Base-by-base conservation (phyloP, 768 basidiomycete species). In the Phaeolepiota aurea region DNA sequence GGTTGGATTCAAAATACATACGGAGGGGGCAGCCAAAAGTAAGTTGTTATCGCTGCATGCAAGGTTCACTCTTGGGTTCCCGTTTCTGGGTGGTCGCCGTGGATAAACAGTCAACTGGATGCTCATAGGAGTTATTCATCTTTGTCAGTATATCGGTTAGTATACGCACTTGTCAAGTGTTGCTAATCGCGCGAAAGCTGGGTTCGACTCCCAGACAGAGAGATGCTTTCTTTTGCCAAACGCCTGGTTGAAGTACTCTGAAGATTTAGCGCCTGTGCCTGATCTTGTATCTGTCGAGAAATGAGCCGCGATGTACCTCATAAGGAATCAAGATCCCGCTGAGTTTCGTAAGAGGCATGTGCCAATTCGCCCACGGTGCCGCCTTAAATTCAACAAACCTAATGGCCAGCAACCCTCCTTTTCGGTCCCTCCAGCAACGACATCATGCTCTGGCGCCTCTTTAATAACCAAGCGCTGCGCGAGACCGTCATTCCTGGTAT, bases 401-500 rank as follows among this genome's bases (percentile, higher is more conserved):
- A 57, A 58, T 61, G 20, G 54, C 60, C 16, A 45, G 52, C 19
- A 61, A 63, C 42, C 61, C 60, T 5, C 56, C 64, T 15, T 64
- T 66, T 49, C 59, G 59, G 37, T 51, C 44, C n/a, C n/a, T n/a
- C n/a, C n/a, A n/a, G n/a, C n/a, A n/a, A n/a, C n/a, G n/a, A n/a
- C n/a, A n/a, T n/a, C n/a, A n/a, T n/a, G n/a, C n/a, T n/a, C n/a
- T n/a, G n/a, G n/a, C n/a, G n/a, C n/a, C n/a, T n/a, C n/a, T 43
- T 68, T 64, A 62, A 61, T 59, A 7, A 31, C 58, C 38, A 66
- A 68, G 44, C 63, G 61, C 44, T 67, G 71, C 51, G 54, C 40
- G 63, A 68, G 1, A 74, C 68, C 37, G 70, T 77, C 41, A 52
- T 75, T 32, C 72, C 73, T 48, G 72, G 73, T 51, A 71, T 74